Conservation (phyloP, 1,284 basidiomycete species). For the Moesziomyces aphidis region DNA sequence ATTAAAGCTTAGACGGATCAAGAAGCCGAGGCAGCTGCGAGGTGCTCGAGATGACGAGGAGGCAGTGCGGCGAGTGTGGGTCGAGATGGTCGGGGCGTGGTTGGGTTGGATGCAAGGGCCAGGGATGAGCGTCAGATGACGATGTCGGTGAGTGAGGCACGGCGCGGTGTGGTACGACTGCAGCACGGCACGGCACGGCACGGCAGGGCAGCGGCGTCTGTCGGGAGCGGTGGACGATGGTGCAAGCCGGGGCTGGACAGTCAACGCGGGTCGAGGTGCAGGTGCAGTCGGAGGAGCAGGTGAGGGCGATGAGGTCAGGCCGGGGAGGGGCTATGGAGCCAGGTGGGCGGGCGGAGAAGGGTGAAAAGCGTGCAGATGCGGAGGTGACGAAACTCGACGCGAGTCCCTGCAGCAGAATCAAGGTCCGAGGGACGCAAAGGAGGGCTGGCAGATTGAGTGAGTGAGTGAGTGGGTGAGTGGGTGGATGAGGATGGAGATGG, state of each 20-base stretch:
- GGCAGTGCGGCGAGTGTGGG: too few relatives aligned
- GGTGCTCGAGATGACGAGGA: too few relatives aligned
- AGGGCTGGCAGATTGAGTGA: too few relatives aligned
- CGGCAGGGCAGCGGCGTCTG: not conserved
- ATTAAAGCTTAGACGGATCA: not conserved
- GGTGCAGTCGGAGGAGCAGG: too few relatives aligned
- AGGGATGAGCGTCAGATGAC: not conserved
- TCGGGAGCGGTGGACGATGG: not conserved
- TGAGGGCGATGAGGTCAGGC: slow-evolving; percentile 22
- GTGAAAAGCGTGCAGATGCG: not conserved
- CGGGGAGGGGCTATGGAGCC: not conserved
- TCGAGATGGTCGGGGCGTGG: not conserved
- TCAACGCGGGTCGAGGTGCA: not conserved
- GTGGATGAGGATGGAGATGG: not conserved
- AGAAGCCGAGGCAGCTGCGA: slow-evolving; percentile 1
- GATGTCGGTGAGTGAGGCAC: slow-evolving; percentile 2
- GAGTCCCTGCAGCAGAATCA: slow-evolving; percentile 14
- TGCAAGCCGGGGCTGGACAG: not conserved
- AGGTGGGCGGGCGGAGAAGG: slow-evolving; percentile 1
- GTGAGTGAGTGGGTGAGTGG: not conserved
- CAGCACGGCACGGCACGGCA: too few relatives aligned
- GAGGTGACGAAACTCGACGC: slow-evolving; percentile 14
- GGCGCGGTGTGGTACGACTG: too few relatives aligned
- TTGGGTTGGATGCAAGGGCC: not conserved
- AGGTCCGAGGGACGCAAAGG: slow-evolving; percentile 9